A percentile compares a stretch with the other conserved stretches of the same genome.
Evolutionary conservation across 305 asterid species (phyloP).

Genomic region (Solanum hybrid): DNA sequence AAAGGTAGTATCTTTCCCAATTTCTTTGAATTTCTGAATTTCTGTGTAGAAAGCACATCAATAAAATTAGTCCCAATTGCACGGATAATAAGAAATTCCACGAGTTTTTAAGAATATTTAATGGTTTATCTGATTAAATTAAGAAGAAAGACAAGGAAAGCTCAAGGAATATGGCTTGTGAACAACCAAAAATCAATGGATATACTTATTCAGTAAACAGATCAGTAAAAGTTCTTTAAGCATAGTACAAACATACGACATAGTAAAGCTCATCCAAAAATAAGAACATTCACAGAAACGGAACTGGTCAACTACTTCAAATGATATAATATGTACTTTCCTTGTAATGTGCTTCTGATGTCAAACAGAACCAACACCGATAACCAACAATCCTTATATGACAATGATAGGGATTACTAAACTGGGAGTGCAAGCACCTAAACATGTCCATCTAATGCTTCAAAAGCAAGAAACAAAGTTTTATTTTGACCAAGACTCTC

Average conservation of each 20-base stretch:
- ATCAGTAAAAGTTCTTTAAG: too few species aligned
- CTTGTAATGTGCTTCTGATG: not conserved
- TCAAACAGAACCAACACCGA: not conserved
- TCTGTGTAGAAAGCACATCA: slow-evolving; percentile 34
- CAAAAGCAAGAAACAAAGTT: not conserved
- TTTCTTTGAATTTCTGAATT: slow-evolving; percentile 50
- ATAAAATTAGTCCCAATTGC: not conserved
- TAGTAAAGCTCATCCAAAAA: not conserved
- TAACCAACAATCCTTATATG: not conserved
- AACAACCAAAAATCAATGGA: not conserved
- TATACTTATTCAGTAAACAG: not conserved
- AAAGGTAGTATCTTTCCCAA: slow-evolving; percentile 27
- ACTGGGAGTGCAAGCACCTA: not conserved
- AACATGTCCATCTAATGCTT: not conserved
- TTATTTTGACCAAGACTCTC: not conserved
- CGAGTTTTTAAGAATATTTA: not conserved
- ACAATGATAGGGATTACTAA: not conserved
- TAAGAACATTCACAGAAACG: not conserved
- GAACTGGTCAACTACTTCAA: not conserved
- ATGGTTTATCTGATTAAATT: not conserved
- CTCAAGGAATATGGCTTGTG: not conserved
- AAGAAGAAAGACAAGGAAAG: not conserved
- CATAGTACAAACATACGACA: not conserved
- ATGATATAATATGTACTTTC: not conserved
- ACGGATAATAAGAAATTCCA: not conserved